Conservation (phyloP, 768 basidiomycete genomes). For the Nidularia sp. region DNA sequence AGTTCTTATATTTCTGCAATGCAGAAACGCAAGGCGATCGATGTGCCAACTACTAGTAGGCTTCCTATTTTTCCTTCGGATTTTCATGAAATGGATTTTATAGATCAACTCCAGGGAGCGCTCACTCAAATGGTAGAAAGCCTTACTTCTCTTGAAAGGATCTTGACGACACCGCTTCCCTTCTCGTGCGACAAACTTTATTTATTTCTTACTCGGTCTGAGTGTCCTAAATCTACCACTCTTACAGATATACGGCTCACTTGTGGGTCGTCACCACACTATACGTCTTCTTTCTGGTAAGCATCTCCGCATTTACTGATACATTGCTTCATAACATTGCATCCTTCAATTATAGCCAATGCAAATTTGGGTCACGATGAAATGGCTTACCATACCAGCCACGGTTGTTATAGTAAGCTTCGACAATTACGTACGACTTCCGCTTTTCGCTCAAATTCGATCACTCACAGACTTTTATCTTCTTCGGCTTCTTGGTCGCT, state of each 20-base stretch:
- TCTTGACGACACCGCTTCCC: slow-evolving; percentile 73
- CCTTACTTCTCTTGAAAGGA: slow-evolving; percentile 66
- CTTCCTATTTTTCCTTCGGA: slow-evolving; percentile 1
- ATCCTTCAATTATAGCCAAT: slow-evolving; percentile 41
- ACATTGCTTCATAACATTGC: too few species aligned
- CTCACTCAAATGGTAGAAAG: slow-evolving; percentile 59
- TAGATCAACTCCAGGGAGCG: slow-evolving; percentile 43
- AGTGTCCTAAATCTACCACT: neutral
- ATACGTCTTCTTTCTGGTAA: slow-evolving; percentile 58
- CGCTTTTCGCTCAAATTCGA: neutral
- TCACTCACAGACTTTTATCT: slow-evolving; percentile 51
- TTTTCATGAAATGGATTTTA: neutral
- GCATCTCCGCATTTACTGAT: slow-evolving; percentile 6
- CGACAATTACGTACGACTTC: too few species aligned
- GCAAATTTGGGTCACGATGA: slow-evolving; percentile 52
- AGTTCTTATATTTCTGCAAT: slow-evolving; percentile 64
- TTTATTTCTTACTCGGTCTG: neutral
- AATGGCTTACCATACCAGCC: slow-evolving; percentile 64
- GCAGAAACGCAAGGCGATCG: slow-evolving; percentile 49
- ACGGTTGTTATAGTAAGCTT: slow-evolving; percentile 45
- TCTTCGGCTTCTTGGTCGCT: slow-evolving; percentile 71
- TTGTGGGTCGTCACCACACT: slow-evolving; percentile 64
- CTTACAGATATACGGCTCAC: slow-evolving; percentile 57
- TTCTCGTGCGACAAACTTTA: slow-evolving; percentile 48
- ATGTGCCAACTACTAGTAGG: slow-evolving; percentile 61